Conservation (phyloP, 169 alveolate genomes). For the Babesia divergens region DNA sequence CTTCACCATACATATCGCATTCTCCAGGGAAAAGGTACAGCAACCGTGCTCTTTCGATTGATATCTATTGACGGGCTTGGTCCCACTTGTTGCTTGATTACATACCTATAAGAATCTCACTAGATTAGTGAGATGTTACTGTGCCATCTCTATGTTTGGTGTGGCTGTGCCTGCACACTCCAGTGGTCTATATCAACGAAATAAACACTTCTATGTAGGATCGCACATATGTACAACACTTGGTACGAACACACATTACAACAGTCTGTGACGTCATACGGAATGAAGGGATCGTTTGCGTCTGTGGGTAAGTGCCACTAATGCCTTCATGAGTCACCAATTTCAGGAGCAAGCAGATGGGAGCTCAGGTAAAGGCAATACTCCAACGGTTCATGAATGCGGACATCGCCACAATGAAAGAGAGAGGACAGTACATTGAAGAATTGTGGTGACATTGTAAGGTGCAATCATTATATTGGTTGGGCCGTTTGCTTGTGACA, state of each 20-base stretch:
- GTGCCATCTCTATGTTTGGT: too few species aligned
- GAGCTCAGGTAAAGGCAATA: conserved; percentile 48
- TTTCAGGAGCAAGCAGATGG: conserved; percentile 56
- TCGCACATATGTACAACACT: conserved; percentile 36
- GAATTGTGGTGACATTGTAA: conserved; percentile 63
- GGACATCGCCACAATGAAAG: conserved; percentile 43
- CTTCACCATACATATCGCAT: conserved; percentile 40
- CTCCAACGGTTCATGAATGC: conserved; percentile 15
- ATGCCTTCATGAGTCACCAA: not conserved
- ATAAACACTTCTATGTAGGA: conserved; percentile 21
- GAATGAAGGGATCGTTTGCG: conserved; percentile 12
- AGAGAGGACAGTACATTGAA: conserved; percentile 52
- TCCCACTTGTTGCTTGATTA: too few species aligned
- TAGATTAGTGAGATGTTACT: too few species aligned
- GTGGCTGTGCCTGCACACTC: too few species aligned
- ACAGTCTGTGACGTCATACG: not conserved
- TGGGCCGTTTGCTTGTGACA: not conserved
- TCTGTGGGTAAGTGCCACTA: conserved; percentile 68
- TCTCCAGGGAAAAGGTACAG: conserved; percentile 52
- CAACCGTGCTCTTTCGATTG: too few species aligned
- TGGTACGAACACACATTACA: conserved; percentile 9
- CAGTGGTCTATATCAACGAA: not conserved
- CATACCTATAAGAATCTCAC: too few species aligned
- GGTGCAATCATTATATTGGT: not conserved
- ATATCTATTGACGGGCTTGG: too few species aligned